Evolutionary conservation across 768 basidiomycete genomes (phyloP), one percentile per base, ranked within the genome.

Genomic region (Russula griseocarnosa): DNA sequence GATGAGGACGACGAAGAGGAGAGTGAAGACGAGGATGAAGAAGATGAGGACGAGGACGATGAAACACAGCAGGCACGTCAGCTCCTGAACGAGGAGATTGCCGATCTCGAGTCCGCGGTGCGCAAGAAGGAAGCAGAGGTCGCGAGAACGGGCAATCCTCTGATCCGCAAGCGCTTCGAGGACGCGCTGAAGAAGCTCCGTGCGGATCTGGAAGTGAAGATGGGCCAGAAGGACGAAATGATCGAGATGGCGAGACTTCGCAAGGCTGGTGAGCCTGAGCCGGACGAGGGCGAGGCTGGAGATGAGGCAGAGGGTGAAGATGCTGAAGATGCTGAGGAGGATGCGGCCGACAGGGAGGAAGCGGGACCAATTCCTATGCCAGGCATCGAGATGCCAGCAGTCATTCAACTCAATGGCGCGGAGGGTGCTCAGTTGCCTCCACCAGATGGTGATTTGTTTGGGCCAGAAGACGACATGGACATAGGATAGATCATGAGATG

Each of bases 121-220:
- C 79, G 84, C 49, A 90, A 91, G 82, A 96, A 95, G 77, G 82
- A 82, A 53, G 83, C 79, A 24, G 94, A 96, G 74, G 86, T 95
- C 65, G 82, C 87, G 3, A 87, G 86, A 68, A 90, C 90, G 22
- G 83, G 85, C 3, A 97, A 97, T 73, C 88, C 90, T 42, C 82
- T 96, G 61, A 93, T 97, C 72, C 70, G 94, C 88, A 89, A 88
- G 83, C 94, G 94, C 38, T 95, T 96, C 75, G 92, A 95, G 73
- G 94, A 96, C 72, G 88, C 90, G 20, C 75, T 95, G 70, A 91
- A 87, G 79, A 97, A 96, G 75, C 79, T 97, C 54, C 83, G 86
- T 13, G 83, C 85, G 40, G 94, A 97, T 72, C 77, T 95, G 34
- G 94, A 95, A 68, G 86, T 87, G 82, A 95, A 94, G 72, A 76